Evolutionary conservation across 495 filamentous ascomycete species (phyloP).

Genomic region (Aspergillus haitiensis): DNA sequence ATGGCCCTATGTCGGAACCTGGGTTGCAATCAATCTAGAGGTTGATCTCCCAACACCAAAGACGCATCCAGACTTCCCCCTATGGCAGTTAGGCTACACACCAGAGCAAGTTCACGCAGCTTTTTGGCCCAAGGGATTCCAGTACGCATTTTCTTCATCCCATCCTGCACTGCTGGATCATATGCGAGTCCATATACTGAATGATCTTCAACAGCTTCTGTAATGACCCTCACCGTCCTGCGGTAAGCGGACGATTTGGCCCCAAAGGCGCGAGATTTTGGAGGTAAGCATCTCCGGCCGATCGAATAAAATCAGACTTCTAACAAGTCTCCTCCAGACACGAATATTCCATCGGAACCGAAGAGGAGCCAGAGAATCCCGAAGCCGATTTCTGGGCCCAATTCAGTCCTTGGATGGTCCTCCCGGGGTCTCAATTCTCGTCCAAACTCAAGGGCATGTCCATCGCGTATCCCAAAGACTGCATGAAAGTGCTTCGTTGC

Average conservation of each 20-base stretch:
- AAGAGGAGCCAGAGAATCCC: background rate
- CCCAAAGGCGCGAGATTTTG: slow-evolving; percentile 7
- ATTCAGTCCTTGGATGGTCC: slow-evolving; percentile 1
- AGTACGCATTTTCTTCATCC: slow-evolving; percentile 5
- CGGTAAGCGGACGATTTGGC: slow-evolving; percentile 6
- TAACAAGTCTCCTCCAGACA: background rate
- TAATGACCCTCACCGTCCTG: background rate
- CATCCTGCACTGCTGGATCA: background rate
- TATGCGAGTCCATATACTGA: background rate
- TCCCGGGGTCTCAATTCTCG: slow-evolving; percentile 1
- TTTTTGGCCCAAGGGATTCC: slow-evolving; percentile 45
- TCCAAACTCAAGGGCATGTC: background rate
- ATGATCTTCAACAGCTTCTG: background rate
- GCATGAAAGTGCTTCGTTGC: slow-evolving; percentile 43
- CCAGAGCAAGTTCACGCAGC: slow-evolving; percentile 43
- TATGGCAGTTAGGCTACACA: slow-evolving; percentile 43
- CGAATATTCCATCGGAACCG: slow-evolving; percentile 1
- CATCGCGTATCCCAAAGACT: slow-evolving; percentile 43
- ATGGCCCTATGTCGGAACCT: slow-evolving; percentile 37
- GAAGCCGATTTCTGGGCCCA: background rate
- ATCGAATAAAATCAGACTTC: background rate
- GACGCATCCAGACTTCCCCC: slow-evolving; percentile 44
- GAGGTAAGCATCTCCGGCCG: background rate
- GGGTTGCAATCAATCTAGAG: slow-evolving; percentile 46
- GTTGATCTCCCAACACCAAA: slow-evolving; percentile 41